Percentiles rank a stretch among this genome's conserved stretches.
These are phyloP conservation scores for Cercospora canescens DNA, from an alignment of 2,329 filamentous ascomycete genomes.

Conservation along the genomic window DNA sequence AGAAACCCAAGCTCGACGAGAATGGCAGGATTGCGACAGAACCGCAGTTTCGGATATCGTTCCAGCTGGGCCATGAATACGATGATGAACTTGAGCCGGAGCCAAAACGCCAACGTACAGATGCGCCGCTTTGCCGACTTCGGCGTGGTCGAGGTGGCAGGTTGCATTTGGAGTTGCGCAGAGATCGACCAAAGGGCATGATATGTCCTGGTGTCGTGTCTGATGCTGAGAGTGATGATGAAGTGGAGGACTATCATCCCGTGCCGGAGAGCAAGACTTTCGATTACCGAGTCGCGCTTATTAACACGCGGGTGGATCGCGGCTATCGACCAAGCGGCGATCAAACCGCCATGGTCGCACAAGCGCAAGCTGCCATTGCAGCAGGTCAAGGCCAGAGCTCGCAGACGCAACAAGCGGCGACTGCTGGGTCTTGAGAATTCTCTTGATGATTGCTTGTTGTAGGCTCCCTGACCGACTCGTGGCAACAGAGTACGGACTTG, in stretches of 20 bases:
- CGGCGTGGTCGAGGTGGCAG: slow-evolving; percentile 82
- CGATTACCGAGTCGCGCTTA: slow-evolving; percentile 63
- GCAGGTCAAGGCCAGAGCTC: slow-evolving; percentile 5
- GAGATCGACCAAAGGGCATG: slow-evolving; percentile 27
- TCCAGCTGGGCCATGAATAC: slow-evolving; percentile 15
- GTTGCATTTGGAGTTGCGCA: slow-evolving; percentile 73
- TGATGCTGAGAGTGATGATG: slow-evolving; percentile 80
- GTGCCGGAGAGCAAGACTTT: slow-evolving; percentile 55
- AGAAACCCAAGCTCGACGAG: slow-evolving; percentile 24
- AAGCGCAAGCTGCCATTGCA: slow-evolving; percentile 18
- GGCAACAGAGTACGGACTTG: not conserved
- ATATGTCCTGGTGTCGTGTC: slow-evolving; percentile 50
- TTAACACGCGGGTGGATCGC: slow-evolving; percentile 43
- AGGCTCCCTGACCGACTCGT: not conserved
- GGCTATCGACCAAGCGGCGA: slow-evolving; percentile 26
- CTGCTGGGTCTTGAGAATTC: not conserved
- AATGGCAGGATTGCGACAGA: slow-evolving; percentile 24
- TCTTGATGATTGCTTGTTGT: slow-evolving; percentile 4
- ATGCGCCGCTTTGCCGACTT: slow-evolving; percentile 70
- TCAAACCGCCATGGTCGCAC: slow-evolving; percentile 25
- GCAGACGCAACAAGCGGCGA: slow-evolving; percentile 2
- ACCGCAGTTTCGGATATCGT: slow-evolving; percentile 27
- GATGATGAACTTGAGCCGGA: slow-evolving; percentile 18
- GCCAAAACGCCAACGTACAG: slow-evolving; percentile 21
- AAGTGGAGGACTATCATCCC: slow-evolving; percentile 50